Evolutionary conservation across 2,329 filamentous ascomycete species (phyloP).

Genomic region (Botryosphaeria agaves): DNA sequence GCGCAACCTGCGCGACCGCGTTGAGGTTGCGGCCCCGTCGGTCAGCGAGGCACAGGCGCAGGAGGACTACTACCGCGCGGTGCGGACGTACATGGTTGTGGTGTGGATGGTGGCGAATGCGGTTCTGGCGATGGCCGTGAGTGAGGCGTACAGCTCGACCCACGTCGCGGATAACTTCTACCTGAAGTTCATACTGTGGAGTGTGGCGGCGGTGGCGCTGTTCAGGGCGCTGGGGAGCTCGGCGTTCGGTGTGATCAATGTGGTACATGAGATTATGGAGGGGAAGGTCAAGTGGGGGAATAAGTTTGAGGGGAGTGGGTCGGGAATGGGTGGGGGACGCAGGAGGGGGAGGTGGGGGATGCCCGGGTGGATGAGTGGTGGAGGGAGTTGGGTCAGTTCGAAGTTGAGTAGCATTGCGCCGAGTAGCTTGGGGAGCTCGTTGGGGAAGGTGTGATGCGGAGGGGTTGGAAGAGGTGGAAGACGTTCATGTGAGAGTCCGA

Average conservation of each 20-base stretch:
- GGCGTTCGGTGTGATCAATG: constrained; percentile 69
- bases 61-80: constrained; percentile 96
- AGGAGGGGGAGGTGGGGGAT: constrained; percentile 18
- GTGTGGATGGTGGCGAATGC: constrained; percentile 88
- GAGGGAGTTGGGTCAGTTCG: constrained; percentile 17
- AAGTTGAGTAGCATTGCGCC: constrained; percentile 15
- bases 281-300: constrained; percentile 49
- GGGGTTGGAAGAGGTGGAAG: too few species aligned
- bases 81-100: constrained; percentile 95
- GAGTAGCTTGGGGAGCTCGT: constrained; percentile 5
- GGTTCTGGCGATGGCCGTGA: constrained; percentile 82
- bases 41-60: constrained; percentile 68
- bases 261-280: constrained; percentile 72
- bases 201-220: constrained; percentile 67
- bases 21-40: constrained; percentile 53
- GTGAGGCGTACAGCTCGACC: constrained; percentile 61
- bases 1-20: constrained; percentile 80
- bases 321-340: constrained; percentile 12
- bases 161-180: constrained; percentile 73
- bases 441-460: not conserved
- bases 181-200: constrained; percentile 83
- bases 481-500: not conserved
- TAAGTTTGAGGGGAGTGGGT: constrained; percentile 7
- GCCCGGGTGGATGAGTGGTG: constrained; percentile 17
- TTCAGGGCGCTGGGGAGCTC: constrained; percentile 75